A percentile compares a stretch with the other conserved stretches of the same genome.
Conservation (phyloP, 2,329 filamentous ascomycete genomes). For the Fusarium domesticum region DNA sequence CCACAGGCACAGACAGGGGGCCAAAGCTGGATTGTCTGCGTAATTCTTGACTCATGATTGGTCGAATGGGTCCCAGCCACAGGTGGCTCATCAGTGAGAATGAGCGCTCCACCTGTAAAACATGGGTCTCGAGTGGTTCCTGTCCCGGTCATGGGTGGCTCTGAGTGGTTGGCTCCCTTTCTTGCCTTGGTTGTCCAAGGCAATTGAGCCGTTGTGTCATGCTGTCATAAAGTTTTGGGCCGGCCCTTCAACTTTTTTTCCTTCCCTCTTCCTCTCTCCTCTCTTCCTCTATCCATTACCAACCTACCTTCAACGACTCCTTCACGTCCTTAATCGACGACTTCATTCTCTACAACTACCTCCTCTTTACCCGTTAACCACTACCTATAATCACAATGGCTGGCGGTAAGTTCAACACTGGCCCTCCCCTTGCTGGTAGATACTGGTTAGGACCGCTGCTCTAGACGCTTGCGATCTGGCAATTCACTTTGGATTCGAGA, state of each 20-base stretch:
- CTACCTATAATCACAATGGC: slow-evolving; percentile 40
- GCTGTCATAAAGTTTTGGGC: slow-evolving; percentile 42
- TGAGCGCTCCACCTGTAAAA: slow-evolving; percentile 7
- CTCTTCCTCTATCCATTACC: slow-evolving; percentile 16
- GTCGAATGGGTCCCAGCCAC: slow-evolving; percentile 23
- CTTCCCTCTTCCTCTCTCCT: slow-evolving; percentile 22
- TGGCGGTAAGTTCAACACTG: slow-evolving; percentile 40
- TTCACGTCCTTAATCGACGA: slow-evolving; percentile 18
- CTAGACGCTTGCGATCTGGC: no score
- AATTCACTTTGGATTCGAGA: background rate
- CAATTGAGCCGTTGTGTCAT: slow-evolving; percentile 29
- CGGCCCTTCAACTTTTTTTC: slow-evolving; percentile 24
- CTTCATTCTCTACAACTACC: slow-evolving; percentile 16
- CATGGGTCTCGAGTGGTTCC: background rate
- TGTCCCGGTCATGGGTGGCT: background rate
- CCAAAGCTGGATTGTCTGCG: slow-evolving; percentile 20
- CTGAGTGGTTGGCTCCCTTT: slow-evolving; percentile 1
- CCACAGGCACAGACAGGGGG: slow-evolving; percentile 15
- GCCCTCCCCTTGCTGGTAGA: slow-evolving; percentile 6
- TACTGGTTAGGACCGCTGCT: slow-evolving; percentile 5
- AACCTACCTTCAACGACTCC: slow-evolving; percentile 12
- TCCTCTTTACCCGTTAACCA: slow-evolving; percentile 17
- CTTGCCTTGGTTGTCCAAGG: no score
- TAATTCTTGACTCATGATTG: slow-evolving; percentile 41
- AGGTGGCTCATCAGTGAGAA: slow-evolving; percentile 13